Percentiles rank a stretch among this genome's conserved stretches.
phyloP scores from a whole-genome alignment of 345 rosid species.

The Cardamine chenopodiifolia region DNA sequence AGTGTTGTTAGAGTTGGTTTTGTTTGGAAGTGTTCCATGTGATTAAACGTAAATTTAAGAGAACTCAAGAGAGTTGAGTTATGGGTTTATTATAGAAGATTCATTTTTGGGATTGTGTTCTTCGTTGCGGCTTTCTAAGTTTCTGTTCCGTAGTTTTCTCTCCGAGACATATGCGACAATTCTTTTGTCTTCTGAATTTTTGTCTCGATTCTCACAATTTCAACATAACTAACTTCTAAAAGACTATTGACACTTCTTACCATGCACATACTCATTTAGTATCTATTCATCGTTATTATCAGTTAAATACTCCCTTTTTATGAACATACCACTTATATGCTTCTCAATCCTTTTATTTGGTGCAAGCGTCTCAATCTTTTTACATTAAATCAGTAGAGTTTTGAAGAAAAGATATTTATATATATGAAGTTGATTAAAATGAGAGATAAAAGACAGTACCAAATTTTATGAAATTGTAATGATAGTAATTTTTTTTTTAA shows the following conservation, averaged over 20 bases:
- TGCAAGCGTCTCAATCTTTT: not conserved
- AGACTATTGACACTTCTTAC: slow-evolving; percentile 13
- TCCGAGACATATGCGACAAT: slow-evolving; percentile 38
- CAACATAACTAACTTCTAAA: slow-evolving; percentile 30
- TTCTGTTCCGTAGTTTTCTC: slow-evolving; percentile 44
- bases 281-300: not conserved
- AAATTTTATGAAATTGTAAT: not conserved
- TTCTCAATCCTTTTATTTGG: not conserved
- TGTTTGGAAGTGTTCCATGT: slow-evolving; percentile 2
- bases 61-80: slow-evolving; percentile 27
- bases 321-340: no score
- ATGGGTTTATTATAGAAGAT: slow-evolving; percentile 33
- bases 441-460: not conserved
- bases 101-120: slow-evolving; percentile 41
- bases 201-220: slow-evolving; percentile 29
- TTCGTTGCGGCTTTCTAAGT: slow-evolving; percentile 35
- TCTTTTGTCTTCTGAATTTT: slow-evolving; percentile 25
- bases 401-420: not conserved
- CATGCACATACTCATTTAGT: slow-evolving; percentile 10
- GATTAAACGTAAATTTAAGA: slow-evolving; percentile 7
- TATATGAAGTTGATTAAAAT: not conserved
- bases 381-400: not conserved
- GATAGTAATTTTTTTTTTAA: no score
- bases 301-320: not conserved
- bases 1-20: slow-evolving; percentile 16